Evolutionary conservation across 2,329 filamentous ascomycete genomes (phyloP), one percentile per base, ranked within the genome.

Genomic region (Fusarium sterilihyphosum): DNA sequence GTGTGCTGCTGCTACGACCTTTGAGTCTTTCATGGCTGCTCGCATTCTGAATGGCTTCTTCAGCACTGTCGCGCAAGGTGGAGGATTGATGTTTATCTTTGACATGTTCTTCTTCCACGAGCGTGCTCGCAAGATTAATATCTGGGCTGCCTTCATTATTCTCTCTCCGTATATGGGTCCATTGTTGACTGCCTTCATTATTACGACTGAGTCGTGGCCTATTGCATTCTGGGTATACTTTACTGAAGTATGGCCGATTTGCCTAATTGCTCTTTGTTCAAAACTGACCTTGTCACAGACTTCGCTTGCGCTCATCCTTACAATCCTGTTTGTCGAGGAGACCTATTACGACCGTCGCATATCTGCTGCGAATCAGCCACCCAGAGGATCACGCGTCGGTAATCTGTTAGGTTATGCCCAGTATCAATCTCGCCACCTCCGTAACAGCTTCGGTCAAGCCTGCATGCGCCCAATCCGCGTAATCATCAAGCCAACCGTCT

Each of bases 251-350:
- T 2, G 8, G 18, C 0, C 2, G 3, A 6, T 5, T 17, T 18
- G 3, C 24, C 4, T 3, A 5, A 12, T 3, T 0, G 2, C 13
- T 11, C 8, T 17, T 5, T 12, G 24, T 5, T 17, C 4, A 4
- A 11, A 5, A 8, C n/a, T 54, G 33, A 54, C 33, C 9, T 6
- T 17, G 12, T 1, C 1, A 9, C 17, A 37, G 50, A 54, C 50
- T 9, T 38, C 50, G 5, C 50, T 54, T 6, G 50, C 24, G 5
- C 50, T 54, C 2, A 29, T 38, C 18, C 50, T 54, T 1, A 54
- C 50, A 1, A 22, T 54, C 2, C 2, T 54, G n/a, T 54, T 54
- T 38, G 33, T 38, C 1, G 18, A 54, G 3, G 50, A 54, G 18
- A 54, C 50, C 5, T 54, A 38, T 10, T 54, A 54, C 12, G 33